Evolutionary conservation across 2,329 filamentous ascomycete species (phyloP).

Genomic region (Karstenula rhodostoma): DNA sequence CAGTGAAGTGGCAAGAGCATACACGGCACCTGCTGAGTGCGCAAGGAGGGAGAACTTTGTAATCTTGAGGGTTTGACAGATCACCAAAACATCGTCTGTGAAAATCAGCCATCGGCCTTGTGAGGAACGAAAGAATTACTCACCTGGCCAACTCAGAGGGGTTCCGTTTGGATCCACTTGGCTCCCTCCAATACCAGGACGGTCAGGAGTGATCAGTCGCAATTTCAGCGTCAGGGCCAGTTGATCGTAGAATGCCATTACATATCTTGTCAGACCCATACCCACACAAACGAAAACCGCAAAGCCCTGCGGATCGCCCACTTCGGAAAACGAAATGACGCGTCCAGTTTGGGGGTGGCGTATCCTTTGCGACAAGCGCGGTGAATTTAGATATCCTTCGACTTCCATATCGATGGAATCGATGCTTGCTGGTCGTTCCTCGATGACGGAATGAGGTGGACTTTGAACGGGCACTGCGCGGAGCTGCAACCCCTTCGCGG

Average conservation of each 20-base stretch:
- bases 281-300: conserved; percentile 97
- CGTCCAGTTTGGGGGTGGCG: conserved; percentile 85
- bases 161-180: conserved; percentile 85
- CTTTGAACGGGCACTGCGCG: conserved; percentile 32
- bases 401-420: conserved; percentile 92
- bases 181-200: conserved; percentile 92
- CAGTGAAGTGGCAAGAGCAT: conserved; percentile 91
- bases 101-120: conserved; percentile 52
- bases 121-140: conserved; percentile 38
- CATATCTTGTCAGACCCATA: conserved; percentile 95
- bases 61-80: conserved; percentile 90
- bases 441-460: conserved; percentile 59
- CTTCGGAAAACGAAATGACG: conserved; percentile 93
- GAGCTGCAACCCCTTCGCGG: conserved; percentile 17
- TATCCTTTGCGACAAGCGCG: conserved; percentile 87
- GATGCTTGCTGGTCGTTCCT: conserved; percentile 78
- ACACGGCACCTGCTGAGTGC: conserved; percentile 97
- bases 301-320: conserved; percentile 89
- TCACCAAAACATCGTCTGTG: conserved; percentile 83
- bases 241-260: conserved; percentile 97
- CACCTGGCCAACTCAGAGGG: conserved; percentile 93
- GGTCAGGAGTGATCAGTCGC: conserved; percentile 89
- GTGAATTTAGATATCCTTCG: conserved; percentile 81
- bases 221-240: conserved; percentile 87
- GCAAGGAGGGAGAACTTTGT: conserved; percentile 96